Evolutionary conservation across 129 eudicot species (phyloP).

Genomic region (Erigeron canadensis): DNA sequence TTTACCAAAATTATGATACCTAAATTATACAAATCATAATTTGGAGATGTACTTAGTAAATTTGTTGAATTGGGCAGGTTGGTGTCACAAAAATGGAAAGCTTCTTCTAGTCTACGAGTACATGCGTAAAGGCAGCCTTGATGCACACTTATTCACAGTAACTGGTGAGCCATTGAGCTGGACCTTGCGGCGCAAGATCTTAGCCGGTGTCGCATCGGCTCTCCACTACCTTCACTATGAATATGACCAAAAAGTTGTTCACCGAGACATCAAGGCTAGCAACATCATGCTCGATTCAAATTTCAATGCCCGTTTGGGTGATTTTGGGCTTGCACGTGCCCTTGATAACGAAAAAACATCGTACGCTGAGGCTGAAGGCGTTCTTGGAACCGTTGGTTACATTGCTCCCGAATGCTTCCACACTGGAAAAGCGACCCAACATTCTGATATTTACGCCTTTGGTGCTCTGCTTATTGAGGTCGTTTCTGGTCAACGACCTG

Average conservation of each 20-base stretch:
- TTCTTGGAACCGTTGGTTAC: slow-evolving; percentile 77
- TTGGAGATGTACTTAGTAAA: not conserved
- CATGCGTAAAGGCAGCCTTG: slow-evolving; percentile 93
- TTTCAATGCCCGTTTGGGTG: slow-evolving; percentile 87
- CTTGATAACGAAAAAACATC: slow-evolving; percentile 80
- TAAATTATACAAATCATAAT: not conserved
- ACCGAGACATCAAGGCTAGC: slow-evolving; percentile 85
- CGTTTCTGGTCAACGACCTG: slow-evolving; percentile 79
- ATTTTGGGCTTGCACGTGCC: slow-evolving; percentile 87
- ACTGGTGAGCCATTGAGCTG: slow-evolving; percentile 54
- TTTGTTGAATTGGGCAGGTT: slow-evolving; percentile 44
- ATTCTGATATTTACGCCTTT: slow-evolving; percentile 74
- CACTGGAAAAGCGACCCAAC: slow-evolving; percentile 85
- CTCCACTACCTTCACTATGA: slow-evolving; percentile 85
- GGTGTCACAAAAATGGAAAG: slow-evolving; percentile 85
- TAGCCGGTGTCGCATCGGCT: slow-evolving; percentile 83
- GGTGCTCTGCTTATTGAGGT: slow-evolving; percentile 76
- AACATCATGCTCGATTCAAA: slow-evolving; percentile 84
- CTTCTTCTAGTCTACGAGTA: slow-evolving; percentile 75
- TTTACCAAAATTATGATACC: no score
- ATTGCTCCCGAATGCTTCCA: slow-evolving; percentile 94
- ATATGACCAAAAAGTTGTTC: slow-evolving; percentile 73
- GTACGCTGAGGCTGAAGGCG: slow-evolving; percentile 83
- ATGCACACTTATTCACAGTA: slow-evolving; percentile 63
- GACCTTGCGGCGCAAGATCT: slow-evolving; percentile 59